These are phyloP conservation scores for Iberis amara DNA, from an alignment of 441 rosid genomes.

Conservation along the genomic window DNA sequence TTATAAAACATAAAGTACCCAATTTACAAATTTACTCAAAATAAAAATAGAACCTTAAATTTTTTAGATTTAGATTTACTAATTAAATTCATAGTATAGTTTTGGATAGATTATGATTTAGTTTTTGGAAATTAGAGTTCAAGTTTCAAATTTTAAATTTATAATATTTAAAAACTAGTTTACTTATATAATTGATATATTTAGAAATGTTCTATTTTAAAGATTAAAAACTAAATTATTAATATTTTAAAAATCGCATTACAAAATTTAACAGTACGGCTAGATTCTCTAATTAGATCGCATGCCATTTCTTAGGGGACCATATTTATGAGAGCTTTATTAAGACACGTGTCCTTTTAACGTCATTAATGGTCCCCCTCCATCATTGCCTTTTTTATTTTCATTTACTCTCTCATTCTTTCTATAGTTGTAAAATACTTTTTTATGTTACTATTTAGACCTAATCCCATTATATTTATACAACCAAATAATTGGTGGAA, in stretches of 20 bases:
- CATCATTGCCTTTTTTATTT: background rate
- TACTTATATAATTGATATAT: no score
- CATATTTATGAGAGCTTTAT: slow-evolving; percentile 8
- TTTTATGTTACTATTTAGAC: slow-evolving; percentile 8
- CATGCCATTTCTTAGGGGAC: slow-evolving; percentile 24
- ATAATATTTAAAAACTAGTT: no score
- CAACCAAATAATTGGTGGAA: no score
- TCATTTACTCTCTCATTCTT: background rate
- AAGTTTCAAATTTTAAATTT: no score
- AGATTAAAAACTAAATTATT: background rate
- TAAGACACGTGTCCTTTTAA: slow-evolving; percentile 22
- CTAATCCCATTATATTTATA: slow-evolving; percentile 17
- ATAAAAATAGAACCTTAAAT: no score
- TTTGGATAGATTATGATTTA: no score
- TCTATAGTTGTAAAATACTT: slow-evolving; percentile 1
- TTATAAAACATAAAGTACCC: no score
- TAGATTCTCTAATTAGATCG: slow-evolving; percentile 27
- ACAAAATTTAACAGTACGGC: slow-evolving; percentile 7
- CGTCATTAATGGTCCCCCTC: slow-evolving; percentile 21
- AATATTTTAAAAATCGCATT: slow-evolving; percentile 12
- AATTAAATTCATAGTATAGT: no score
- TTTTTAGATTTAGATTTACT: no score
- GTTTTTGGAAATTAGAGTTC: no score
- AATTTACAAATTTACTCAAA: no score
- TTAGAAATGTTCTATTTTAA: no score